Conservation (phyloP, 202 grass and related monocot genomes). For the Musa balbisiana region DNA sequence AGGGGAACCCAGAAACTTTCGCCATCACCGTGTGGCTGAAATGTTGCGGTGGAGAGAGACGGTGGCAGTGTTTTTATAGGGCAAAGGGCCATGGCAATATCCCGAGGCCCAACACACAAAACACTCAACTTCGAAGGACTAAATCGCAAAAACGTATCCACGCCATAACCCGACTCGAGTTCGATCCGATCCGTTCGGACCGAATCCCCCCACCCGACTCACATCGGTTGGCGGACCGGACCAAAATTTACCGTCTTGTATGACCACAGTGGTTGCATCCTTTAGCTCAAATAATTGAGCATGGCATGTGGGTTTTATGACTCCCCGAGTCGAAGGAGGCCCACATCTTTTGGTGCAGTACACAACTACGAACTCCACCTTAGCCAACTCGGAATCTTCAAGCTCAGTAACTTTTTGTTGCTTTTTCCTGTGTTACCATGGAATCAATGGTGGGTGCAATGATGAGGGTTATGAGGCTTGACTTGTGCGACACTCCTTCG, state of each 20-base stretch:
- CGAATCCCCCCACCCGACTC: too few species aligned
- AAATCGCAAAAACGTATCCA: too few species aligned
- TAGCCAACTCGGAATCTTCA: slow-evolving; percentile 1
- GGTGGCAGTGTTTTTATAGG: slow-evolving; percentile 1
- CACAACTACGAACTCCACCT: not conserved
- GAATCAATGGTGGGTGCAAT: not conserved
- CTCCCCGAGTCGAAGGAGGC: not conserved
- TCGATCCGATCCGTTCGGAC: too few species aligned
- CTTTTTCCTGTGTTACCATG: not conserved
- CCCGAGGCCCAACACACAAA: not conserved
- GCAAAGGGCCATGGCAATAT: not conserved
- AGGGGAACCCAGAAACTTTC: not conserved
- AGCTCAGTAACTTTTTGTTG: slow-evolving; percentile 3
- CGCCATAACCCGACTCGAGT: too few species aligned
- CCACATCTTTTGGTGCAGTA: not conserved
- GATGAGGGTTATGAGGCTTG: not conserved
- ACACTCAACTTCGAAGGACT: too few species aligned
- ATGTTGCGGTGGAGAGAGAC: slow-evolving; percentile 1
- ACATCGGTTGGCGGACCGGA: not conserved
- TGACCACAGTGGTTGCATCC: not conserved
- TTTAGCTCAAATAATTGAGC: slow-evolving; percentile 11
- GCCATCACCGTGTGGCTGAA: not conserved
- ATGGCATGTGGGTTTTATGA: not conserved
- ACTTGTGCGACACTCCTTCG: not conserved
- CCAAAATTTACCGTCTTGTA: not conserved